A percentile compares a stretch with the other conserved stretches of the same genome.
Evolutionary conservation across 257 asterid genomes (phyloP).

Genomic region (Hygrophila difformis): DNA sequence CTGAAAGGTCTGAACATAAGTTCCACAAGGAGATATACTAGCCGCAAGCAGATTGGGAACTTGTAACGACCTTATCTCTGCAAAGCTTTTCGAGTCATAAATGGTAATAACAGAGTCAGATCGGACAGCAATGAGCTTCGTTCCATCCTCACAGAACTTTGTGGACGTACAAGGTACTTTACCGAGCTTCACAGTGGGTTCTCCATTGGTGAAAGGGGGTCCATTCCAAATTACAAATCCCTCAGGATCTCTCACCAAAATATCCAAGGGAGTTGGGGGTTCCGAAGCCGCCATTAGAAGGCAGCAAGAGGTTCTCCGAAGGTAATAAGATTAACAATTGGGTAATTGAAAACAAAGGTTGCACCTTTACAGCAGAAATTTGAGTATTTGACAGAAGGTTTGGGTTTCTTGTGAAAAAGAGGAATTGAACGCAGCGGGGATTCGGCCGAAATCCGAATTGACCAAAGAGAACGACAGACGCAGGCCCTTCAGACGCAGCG

Average conservation of each 20-base stretch:
- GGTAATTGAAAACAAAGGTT: too few species aligned
- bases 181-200: conserved; percentile 53
- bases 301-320: conserved; percentile 15
- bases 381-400: too few species aligned
- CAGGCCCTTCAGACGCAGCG: too few species aligned
- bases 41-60: conserved; percentile 86
- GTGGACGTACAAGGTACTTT: conserved; percentile 51
- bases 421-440: too few species aligned
- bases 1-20: conserved; percentile 81
- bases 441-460: too few species aligned
- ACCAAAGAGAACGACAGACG: too few species aligned
- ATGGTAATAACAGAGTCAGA: conserved; percentile 47
- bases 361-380: too few species aligned
- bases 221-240: conserved; percentile 77
- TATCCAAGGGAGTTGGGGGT: conserved; percentile 49
- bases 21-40: conserved; percentile 72
- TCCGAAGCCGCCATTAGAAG: conserved; percentile 50
- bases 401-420: too few species aligned
- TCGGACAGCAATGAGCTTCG: conserved; percentile 57
- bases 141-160: conserved; percentile 81
- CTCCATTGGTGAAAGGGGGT: conserved; percentile 71
- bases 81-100: conserved; percentile 48
- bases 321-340: too few species aligned
- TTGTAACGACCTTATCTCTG: conserved; percentile 48
- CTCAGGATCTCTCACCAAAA: conserved; percentile 63